Base-by-base conservation (phyloP, 2,329 filamentous ascomycete species). In the Apiospora arundinis region DNA sequence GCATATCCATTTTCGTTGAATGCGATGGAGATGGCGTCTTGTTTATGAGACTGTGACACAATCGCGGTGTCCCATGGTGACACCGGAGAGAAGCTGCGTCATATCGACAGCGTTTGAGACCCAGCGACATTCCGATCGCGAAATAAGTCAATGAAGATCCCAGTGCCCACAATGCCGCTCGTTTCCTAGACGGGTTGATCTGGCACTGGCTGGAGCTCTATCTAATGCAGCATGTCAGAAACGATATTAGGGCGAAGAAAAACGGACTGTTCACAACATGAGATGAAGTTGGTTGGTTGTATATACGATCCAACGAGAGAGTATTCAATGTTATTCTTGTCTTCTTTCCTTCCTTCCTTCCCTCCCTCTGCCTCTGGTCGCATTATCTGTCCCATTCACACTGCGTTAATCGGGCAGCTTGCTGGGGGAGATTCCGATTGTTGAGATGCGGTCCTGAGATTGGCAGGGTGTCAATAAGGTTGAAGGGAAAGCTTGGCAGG, bases 131-230 rank as follows among this genome's bases (percentile, higher is more conserved):
- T 71, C 69, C 71, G 71, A 46, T 40, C 21, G 63, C 69, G 67
- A 70, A 48, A 70, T 67, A 65, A 63, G 69, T 44, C 60, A 37
- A 70, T 68, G 71, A 69, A 69, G 71, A 72, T 70, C 71, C 65
- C 69, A 70, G 52, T 70, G 71, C 63, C 66, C 40, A 70, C 69
- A 56, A 45, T 44, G 66, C 12, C 63, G 56, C 32, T 63, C 56
- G 56, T 63, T 63, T 63, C 56, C 56, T 21, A 40, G 56, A 63
- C n/a, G 45, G 69, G 21, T 56, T 42, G 52, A 42, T 60, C 25
- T 56, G 32, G 18, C 52, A 60, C 9, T 60, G 28, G 52, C 52
- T 60, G 32, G 52, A 60, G 52, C 28, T 21, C 28, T 32, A 21
- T 60, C 52, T 32, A 60, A 37, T 40, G 56, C 21, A 40, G 32